Percentiles rank a stretch among this genome's conserved stretches.
Conservation (phyloP, 176 grass and related monocot species). For the Elaeis guineensis region DNA sequence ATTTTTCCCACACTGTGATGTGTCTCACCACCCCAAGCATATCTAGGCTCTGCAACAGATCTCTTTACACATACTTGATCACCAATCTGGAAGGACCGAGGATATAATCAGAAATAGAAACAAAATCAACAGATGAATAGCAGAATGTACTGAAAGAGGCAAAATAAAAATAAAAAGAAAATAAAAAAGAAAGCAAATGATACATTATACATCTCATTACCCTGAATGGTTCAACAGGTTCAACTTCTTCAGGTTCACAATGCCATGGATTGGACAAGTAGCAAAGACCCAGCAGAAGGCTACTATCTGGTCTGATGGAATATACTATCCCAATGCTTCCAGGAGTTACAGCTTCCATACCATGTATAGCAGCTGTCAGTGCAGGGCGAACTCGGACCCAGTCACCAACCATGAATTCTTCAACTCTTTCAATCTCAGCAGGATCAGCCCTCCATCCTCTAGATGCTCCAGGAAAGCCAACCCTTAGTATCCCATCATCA, state of each 20-base stretch:
- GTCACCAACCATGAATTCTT: constrained; percentile 93
- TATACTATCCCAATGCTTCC: constrained; percentile 92
- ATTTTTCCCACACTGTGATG: constrained; percentile 99
- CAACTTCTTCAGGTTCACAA: constrained; percentile 98
- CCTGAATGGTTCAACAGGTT: constrained; percentile 93
- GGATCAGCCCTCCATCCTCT: constrained; percentile 99
- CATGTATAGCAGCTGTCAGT: constrained; percentile 70
- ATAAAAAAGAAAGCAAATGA: background rate
- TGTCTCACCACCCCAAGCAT: constrained; percentile 97
- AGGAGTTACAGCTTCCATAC: constrained; percentile 87
- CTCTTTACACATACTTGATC: constrained; percentile 96
- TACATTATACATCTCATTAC: constrained; percentile 30
- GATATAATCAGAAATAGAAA: constrained; percentile 22
- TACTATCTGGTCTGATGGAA: constrained; percentile 96
- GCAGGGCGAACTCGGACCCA: constrained; percentile 83
- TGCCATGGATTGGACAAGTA: constrained; percentile 87
- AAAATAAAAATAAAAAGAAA: constrained; percentile 3
- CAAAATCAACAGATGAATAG: background rate
- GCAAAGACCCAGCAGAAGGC: constrained; percentile 86
- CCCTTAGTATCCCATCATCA: constrained; percentile 93
- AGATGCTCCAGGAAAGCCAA: constrained; percentile 98
- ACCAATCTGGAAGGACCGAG: constrained; percentile 58
- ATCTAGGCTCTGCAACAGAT: constrained; percentile 94
- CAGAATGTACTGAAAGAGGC: background rate
- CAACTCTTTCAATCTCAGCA: constrained; percentile 97